These are phyloP conservation scores for Calonectria pseudoturangicola DNA, from an alignment of 2,329 filamentous ascomycete species.

Conservation along the genomic window DNA sequence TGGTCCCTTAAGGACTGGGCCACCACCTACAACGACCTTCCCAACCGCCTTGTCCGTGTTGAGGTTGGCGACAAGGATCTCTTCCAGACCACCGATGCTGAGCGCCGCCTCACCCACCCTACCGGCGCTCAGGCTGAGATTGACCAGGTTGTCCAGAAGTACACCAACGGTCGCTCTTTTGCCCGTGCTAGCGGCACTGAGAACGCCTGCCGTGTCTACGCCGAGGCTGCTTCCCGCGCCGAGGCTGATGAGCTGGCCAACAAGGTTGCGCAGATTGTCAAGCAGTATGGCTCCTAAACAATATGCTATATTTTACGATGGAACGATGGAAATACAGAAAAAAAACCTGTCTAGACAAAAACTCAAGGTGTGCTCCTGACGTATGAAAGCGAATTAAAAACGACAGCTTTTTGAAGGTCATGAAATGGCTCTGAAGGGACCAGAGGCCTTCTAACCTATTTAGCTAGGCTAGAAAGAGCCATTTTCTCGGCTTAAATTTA, in stretches of 20 bases:
- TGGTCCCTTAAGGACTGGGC: constrained; percentile 96
- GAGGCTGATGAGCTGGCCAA: constrained; percentile 94
- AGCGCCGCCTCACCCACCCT: constrained; percentile 89
- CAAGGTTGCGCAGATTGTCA: constrained; percentile 86
- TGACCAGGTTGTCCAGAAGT: constrained; percentile 91
- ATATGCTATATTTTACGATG: constrained; percentile 34
- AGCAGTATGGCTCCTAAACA: constrained; percentile 68
- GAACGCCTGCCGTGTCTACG: constrained; percentile 96
- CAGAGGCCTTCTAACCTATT: constrained; percentile 1
- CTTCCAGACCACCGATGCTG: constrained; percentile 94
- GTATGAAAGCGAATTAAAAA: constrained; percentile 14
- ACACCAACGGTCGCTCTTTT: constrained; percentile 91
- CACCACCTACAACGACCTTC: constrained; percentile 92
- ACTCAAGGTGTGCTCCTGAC: constrained; percentile 30
- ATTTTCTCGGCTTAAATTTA: constrained; percentile 36
- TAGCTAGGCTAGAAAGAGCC: constrained; percentile 33
- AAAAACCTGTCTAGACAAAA: constrained; percentile 37
- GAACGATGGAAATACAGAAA: constrained; percentile 28
- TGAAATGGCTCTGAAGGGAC: constrained; percentile 8
- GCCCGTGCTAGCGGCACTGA: constrained; percentile 96
- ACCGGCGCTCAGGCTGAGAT: constrained; percentile 88
- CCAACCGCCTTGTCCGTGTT: constrained; percentile 95
- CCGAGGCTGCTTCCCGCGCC: constrained; percentile 90
- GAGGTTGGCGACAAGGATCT: constrained; percentile 91
- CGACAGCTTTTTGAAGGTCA: background rate